A percentile compares a stretch with the other conserved stretches of the same genome.
Evolutionary conservation across 1,284 basidiomycete genomes (phyloP).

Genomic region (Afroboletus lepidellus): DNA sequence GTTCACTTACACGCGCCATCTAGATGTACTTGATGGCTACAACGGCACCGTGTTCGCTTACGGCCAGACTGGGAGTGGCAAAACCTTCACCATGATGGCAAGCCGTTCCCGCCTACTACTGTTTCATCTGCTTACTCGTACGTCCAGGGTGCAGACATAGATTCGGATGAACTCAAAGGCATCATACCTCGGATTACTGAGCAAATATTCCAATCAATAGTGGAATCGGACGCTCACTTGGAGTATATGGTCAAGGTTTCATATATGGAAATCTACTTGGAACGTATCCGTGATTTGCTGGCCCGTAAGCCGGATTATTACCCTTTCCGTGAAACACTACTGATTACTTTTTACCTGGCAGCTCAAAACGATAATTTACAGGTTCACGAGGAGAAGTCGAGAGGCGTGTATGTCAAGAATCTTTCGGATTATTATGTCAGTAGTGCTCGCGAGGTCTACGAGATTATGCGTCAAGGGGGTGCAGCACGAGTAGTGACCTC

Average conservation of each 20-base stretch:
- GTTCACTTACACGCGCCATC: constrained; percentile 20
- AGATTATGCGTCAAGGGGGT: constrained; percentile 98
- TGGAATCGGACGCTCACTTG: constrained; percentile 90
- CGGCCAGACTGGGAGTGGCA: constrained; percentile 97
- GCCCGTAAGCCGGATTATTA: constrained; percentile 70
- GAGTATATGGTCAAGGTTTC: constrained; percentile 99
- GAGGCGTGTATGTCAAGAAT: constrained; percentile 98
- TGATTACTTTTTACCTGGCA: constrained; percentile 34
- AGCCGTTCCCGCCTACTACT: constrained; percentile 22
- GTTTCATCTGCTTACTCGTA: constrained; percentile 13
- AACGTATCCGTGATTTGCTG: constrained; percentile 93
- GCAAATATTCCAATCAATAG: constrained; percentile 98
- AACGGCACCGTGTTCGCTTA: constrained; percentile 99
- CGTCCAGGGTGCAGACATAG: constrained; percentile 91
- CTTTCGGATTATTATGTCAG: constrained; percentile 98
- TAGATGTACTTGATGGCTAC: constrained; percentile 98
- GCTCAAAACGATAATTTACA: constrained; percentile 99
- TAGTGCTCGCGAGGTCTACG: constrained; percentile 94
- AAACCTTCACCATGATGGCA: constrained; percentile 98
- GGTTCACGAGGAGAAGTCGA: constrained; percentile 97
- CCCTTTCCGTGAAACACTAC: not conserved
- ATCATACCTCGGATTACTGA: constrained; percentile 99
- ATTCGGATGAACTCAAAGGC: constrained; percentile 87
- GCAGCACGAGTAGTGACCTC: constrained; percentile 90
- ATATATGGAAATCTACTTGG: constrained; percentile 99